phyloP scores from a whole-genome alignment of 2,329 filamentous ascomycete genomes.

The Alternaria infectoria region DNA sequence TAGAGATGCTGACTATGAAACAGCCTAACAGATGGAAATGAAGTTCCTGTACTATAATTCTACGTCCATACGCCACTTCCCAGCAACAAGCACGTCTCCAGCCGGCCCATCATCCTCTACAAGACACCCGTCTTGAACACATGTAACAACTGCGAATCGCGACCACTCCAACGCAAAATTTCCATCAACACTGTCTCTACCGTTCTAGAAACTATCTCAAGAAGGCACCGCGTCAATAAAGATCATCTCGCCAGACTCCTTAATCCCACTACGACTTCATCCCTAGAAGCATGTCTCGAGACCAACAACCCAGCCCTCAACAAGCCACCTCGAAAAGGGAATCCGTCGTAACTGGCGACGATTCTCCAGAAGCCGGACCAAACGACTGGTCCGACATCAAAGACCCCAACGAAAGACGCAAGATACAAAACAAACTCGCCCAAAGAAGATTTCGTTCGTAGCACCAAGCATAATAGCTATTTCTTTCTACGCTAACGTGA shows the following conservation, averaged over 20 bases:
- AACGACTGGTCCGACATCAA: slow-evolving; percentile 74
- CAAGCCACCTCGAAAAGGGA: slow-evolving; percentile 21
- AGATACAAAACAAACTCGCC: slow-evolving; percentile 77
- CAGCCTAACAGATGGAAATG: too few species aligned
- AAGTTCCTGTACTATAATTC: neutral
- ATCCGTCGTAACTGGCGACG: slow-evolving; percentile 20
- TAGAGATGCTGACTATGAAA: slow-evolving; percentile 15
- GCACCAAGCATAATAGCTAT: slow-evolving; percentile 32
- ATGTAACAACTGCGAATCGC: neutral
- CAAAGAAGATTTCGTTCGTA: slow-evolving; percentile 77
- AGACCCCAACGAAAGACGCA: slow-evolving; percentile 73
- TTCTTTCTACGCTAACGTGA: neutral
- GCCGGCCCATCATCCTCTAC: neutral
- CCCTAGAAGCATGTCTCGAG: slow-evolving; percentile 29
- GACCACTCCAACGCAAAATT: neutral
- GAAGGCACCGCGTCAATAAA: neutral
- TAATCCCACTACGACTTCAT: neutral
- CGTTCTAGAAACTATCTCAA: neutral
- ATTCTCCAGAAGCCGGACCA: slow-evolving; percentile 26
- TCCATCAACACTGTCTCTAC: neutral
- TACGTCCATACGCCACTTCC: neutral
- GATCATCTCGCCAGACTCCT: neutral
- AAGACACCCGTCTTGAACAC: neutral
- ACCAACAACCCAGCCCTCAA: slow-evolving; percentile 21
- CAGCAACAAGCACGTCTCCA: neutral